These are phyloP conservation scores for Talaromyces albobiverticillius DNA, from an alignment of 2,329 filamentous ascomycete species.

Conservation along the genomic window DNA sequence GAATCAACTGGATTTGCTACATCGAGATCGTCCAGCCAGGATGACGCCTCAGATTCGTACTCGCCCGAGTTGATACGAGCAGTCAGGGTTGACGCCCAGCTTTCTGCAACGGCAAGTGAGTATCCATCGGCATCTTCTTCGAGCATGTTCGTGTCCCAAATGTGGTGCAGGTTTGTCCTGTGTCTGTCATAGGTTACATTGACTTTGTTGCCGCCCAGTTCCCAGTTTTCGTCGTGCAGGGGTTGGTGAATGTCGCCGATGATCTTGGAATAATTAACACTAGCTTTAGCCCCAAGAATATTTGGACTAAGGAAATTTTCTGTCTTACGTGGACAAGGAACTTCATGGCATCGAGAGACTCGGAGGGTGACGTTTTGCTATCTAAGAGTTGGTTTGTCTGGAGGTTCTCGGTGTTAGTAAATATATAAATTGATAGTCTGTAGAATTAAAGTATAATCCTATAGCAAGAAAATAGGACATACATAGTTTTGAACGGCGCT, in stretches of 20 bases:
- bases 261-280: constrained; percentile 29
- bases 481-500: constrained; percentile 54
- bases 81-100: constrained; percentile 22
- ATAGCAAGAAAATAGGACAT: constrained; percentile 7
- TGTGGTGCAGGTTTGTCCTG: constrained; percentile 65
- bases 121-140: constrained; percentile 60
- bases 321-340: constrained; percentile 47
- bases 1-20: constrained; percentile 11
- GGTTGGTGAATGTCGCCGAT: constrained; percentile 75
- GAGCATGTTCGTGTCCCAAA: constrained; percentile 70
- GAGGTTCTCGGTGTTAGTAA: neutral
- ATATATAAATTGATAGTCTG: neutral
- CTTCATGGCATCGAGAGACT: constrained; percentile 45
- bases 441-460: neutral
- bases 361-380: constrained; percentile 24
- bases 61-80: constrained; percentile 25
- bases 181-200: constrained; percentile 59
- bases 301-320: too few relatives aligned
- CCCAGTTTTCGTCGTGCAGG: constrained; percentile 60
- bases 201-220: constrained; percentile 67
- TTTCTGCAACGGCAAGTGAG: constrained; percentile 12
- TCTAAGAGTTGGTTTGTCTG: constrained; percentile 39
- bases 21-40: constrained; percentile 47
- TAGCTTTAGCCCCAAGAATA: neutral
- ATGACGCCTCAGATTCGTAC: constrained; percentile 49